phyloP scores from a whole-genome alignment of 306 rosid species.

The Rubus idaeus region DNA sequence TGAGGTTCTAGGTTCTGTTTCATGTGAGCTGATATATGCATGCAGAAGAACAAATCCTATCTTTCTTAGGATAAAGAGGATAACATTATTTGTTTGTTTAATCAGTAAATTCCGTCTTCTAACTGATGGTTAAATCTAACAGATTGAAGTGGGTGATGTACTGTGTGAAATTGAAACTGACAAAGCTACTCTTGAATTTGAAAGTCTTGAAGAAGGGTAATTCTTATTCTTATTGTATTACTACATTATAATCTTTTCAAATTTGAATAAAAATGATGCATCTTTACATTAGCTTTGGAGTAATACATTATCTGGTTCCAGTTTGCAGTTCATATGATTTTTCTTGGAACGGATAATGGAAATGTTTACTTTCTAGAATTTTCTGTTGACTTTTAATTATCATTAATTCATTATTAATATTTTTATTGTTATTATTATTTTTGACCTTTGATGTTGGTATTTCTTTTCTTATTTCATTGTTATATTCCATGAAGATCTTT shows the following conservation, averaged over 20 bases:
- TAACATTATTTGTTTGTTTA: conserved; percentile 21
- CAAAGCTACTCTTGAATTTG: conserved; percentile 95
- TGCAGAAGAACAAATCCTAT: conserved; percentile 5
- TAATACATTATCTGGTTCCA: conserved; percentile 11
- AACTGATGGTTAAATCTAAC: conserved; percentile 38
- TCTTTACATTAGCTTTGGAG: neutral
- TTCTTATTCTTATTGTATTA: conserved; percentile 7
- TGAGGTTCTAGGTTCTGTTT: conserved; percentile 34
- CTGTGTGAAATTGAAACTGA: conserved; percentile 97
- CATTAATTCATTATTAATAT: neutral
- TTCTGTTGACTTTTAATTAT: neutral
- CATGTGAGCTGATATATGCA: conserved; percentile 17
- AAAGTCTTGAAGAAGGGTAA: conserved; percentile 98
- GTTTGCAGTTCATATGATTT: conserved; percentile 1
- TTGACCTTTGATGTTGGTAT: neutral
- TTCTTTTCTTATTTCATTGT: neutral
- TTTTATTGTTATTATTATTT: neutral
- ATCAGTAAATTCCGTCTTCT: conserved; percentile 29
- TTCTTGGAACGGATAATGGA: neutral
- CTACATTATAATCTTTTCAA: neutral
- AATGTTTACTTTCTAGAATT: conserved; percentile 1
- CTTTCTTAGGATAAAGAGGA: conserved; percentile 9
- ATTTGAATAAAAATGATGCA: neutral
- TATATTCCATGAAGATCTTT: neutral
- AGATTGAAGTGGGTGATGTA: conserved; percentile 91